phyloP scores from a whole-genome alignment of 495 filamentous ascomycete genomes.

The Xylaria nigripes region DNA sequence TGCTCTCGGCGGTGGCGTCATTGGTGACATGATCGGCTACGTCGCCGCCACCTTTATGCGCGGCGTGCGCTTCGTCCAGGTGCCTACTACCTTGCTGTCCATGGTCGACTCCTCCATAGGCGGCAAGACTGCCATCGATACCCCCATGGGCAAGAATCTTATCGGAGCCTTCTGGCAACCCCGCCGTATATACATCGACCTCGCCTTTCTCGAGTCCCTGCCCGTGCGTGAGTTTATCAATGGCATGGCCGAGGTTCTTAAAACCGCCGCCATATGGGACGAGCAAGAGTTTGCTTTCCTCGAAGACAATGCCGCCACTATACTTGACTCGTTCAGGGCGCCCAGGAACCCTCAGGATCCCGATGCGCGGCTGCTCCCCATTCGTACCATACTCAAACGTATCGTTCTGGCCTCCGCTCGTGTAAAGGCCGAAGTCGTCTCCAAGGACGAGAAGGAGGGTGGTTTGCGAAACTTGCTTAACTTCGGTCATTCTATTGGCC shows the following conservation, averaged over 20 bases:
- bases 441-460: constrained; percentile 87
- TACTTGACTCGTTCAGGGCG: constrained; percentile 62
- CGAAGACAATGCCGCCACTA: constrained; percentile 67
- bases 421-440: constrained; percentile 90
- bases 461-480: constrained; percentile 92
- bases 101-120: constrained; percentile 99
- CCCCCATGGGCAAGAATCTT: constrained; percentile 92
- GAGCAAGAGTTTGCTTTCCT: constrained; percentile 78
- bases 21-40: constrained; percentile 96
- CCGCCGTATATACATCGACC: constrained; percentile 84
- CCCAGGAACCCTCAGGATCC: constrained; percentile 36
- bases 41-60: constrained; percentile 98
- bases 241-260: constrained; percentile 97
- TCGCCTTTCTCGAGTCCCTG: constrained; percentile 84
- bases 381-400: constrained; percentile 71
- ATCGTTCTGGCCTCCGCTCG: constrained; percentile 81
- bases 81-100: constrained; percentile 86
- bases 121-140: constrained; percentile 97
- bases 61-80: constrained; percentile 90
- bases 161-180: constrained; percentile 97
- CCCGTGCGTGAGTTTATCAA: constrained; percentile 94
- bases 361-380: constrained; percentile 51
- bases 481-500: constrained; percentile 96
- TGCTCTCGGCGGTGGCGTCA: constrained; percentile 93
- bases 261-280: constrained; percentile 95